Evolutionary conservation across 163 green algal species (phyloP).

Genomic region (Scenedesmus sp.): DNA sequence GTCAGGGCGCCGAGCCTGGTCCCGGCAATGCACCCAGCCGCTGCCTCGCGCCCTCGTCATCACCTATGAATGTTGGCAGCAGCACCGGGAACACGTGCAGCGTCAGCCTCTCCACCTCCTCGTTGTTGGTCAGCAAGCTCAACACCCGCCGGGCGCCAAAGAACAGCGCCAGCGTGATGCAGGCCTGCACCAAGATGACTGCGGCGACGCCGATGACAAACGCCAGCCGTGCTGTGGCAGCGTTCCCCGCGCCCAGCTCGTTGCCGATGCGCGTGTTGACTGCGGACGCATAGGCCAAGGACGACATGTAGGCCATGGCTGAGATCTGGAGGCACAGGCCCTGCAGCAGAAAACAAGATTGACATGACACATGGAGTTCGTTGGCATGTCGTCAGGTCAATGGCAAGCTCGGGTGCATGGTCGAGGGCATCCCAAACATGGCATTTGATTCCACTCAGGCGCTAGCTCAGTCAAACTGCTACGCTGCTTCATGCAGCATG

Average conservation of each 20-base stretch:
- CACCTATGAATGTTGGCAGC: conserved; percentile 60
- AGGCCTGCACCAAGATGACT: conserved; percentile 49
- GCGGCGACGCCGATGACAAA: conserved; percentile 35
- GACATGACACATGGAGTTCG: neutral
- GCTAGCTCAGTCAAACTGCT: no score
- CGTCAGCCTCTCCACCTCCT: conserved; percentile 8
- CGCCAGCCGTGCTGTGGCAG: conserved; percentile 51
- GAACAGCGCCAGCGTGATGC: conserved; percentile 30
- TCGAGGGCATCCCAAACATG: no score
- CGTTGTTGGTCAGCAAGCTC: conserved; percentile 53
- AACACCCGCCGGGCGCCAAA: conserved; percentile 35
- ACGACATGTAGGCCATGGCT: conserved; percentile 36
- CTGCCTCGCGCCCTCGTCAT: neutral
- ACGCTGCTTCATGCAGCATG: no score
- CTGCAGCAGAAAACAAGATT: neutral
- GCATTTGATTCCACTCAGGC: no score
- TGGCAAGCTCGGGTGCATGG: no score
- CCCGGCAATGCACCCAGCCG: neutral
- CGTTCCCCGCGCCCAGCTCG: conserved; percentile 72
- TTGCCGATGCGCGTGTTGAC: conserved; percentile 66
- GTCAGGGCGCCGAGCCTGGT: no score
- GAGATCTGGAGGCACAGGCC: conserved; percentile 40
- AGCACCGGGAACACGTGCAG: conserved; percentile 21
- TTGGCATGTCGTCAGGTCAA: no score
- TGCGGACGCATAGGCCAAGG: conserved; percentile 18